Base-by-base conservation (phyloP, 1,139 yeast species). In the Cylindricascospora bacillispora region DNA sequence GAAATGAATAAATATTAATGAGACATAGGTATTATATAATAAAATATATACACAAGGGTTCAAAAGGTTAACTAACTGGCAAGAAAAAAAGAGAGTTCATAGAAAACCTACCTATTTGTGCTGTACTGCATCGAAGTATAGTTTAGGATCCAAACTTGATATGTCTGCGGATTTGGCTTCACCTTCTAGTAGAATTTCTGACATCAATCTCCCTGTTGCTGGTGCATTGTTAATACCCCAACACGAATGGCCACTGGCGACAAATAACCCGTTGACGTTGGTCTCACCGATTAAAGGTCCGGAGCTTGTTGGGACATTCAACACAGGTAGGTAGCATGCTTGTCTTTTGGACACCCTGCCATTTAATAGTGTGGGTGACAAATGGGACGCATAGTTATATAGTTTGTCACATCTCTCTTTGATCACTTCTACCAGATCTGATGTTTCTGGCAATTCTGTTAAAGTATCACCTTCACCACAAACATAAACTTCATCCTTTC, bases 151-250 rank as follows among this genome's bases (percentile, higher is more conserved):
- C 35, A 89, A 65, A 2, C 85, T 78, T 25, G 77, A 66, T 21
- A 85, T 71, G 49, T 81, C 82, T 14, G 94, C 93, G 35, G 83
- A 73, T 27, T 59, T 65, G 7, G 78, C 76, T 38, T 69, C 71
- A n/a, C 97, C 97, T 32, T 86, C 97, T 31, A 86, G 57, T 29
- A 89, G 57, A 34, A 89, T 51, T 56, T 89, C 97, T 42, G 94
- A 74, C 79, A 89, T 70, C 28, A 89, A 68, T 48, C 83, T 76
- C 13, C 98, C 98, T 1, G 97, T 85, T 3, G 82, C 97, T 1
- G 97, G 97, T 0, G 95, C 95, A 55, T 89, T 86, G 57, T 89
- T 89, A 39, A 89, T 89, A 15, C 98, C 98, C 98, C 98, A 89
- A 58, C 97, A 89, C 13, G 93, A 78, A 55, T 89, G 98, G 1